These are phyloP conservation scores for Ceratobasidium sp. DNA, from an alignment of 1,284 basidiomycete genomes.

Conservation along the genomic window DNA sequence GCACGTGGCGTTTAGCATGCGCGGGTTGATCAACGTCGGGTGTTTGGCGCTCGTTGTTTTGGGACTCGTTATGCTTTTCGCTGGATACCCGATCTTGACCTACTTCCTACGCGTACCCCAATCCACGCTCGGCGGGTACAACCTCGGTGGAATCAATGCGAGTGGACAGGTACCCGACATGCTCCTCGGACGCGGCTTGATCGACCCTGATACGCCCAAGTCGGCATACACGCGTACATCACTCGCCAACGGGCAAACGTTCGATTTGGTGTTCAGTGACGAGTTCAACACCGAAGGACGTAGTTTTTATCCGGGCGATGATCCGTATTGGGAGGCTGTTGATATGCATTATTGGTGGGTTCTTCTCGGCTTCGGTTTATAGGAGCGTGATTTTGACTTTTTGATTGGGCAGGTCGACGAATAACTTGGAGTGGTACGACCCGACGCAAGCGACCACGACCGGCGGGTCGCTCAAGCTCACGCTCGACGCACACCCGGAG, in stretches of 20 bases:
- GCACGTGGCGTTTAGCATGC: slow-evolving; percentile 75
- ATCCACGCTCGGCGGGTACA: slow-evolving; percentile 60
- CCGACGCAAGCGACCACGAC: slow-evolving; percentile 84
- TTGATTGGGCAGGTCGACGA: slow-evolving; percentile 60
- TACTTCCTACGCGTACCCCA: slow-evolving; percentile 55
- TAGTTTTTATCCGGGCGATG: slow-evolving; percentile 78
- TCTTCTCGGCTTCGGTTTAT: not conserved
- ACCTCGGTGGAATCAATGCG: slow-evolving; percentile 68
- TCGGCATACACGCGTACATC: slow-evolving; percentile 56
- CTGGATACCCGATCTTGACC: slow-evolving; percentile 61
- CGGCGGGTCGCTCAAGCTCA: slow-evolving; percentile 84
- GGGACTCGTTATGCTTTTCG: slow-evolving; percentile 79
- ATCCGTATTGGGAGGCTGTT: slow-evolving; percentile 82
- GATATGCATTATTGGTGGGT: slow-evolving; percentile 81
- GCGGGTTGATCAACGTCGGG: slow-evolving; percentile 83
- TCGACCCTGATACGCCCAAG: slow-evolving; percentile 80
- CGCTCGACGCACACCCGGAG: slow-evolving; percentile 69
- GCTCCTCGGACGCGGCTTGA: slow-evolving; percentile 64
- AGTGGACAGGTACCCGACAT: slow-evolving; percentile 75
- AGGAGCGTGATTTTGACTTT: not conserved
- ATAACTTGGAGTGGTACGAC: slow-evolving; percentile 81
- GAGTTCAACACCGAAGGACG: slow-evolving; percentile 69
- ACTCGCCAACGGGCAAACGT: slow-evolving; percentile 58
- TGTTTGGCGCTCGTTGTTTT: slow-evolving; percentile 76
- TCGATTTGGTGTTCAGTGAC: slow-evolving; percentile 65